Evolutionary conservation across 2,329 filamentous ascomycete species (phyloP), one percentile per base, ranked within the genome.

Genomic region (Akanthomyces dipterigenus): DNA sequence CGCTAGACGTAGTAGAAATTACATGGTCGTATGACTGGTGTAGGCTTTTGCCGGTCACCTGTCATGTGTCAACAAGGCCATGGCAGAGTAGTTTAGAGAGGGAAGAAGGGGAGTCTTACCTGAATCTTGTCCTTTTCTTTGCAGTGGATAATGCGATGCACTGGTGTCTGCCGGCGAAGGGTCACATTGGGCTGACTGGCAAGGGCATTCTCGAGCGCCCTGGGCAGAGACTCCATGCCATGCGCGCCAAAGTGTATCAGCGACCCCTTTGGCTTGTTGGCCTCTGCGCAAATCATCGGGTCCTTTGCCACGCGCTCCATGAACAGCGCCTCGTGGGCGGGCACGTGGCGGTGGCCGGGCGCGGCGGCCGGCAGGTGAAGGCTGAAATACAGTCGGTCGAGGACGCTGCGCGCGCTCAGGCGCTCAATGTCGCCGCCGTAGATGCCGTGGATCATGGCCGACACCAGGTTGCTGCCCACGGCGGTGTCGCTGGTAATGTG

Each of bases 341-440:
- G 68, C 67, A 76, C 71, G 31, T 69, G 64, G 63, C 87, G 74
- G 79, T 0, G 77, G 61, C 28, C 63, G 5, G 20, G 9, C 62
- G 9, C 62, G 56, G 16, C 59, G 63, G 16, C 69, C 68, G 20
- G 72, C 60, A 38, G 14, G 50, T 75, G 71, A 60, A 70, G 69
- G 16, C 61, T 64, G 67, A 68, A 71, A 63, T 70, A 75, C 45
- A 70, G 54, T 45, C 67, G 67, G 28, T 74, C 72, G 20, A 73
- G 66, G 11, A 87, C 77, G 55, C 84, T 86, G 67, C 85, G 85
- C 53, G 85, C 85, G 73, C 92, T 96, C 55, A 98, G 78, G 70
- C 88, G 82, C 71, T 90, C 86, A 53, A 96, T 85, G 73, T 97
- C 90, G 5, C 95, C 95, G 24, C 93, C 95, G 73, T 96, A 96